Base-by-base conservation (phyloP, 345 rosid species). In the Moringa oleifera region DNA sequence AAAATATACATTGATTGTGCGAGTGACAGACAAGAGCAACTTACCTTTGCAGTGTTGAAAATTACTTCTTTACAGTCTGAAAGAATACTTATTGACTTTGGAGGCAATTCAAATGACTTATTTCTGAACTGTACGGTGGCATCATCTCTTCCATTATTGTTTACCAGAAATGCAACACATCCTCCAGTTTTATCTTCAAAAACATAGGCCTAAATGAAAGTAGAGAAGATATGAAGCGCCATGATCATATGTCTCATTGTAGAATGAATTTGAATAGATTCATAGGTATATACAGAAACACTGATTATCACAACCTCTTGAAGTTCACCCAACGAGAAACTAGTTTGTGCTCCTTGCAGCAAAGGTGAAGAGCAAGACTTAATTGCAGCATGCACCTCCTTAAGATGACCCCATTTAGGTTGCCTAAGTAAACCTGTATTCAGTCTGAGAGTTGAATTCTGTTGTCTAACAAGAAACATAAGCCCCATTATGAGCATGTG, bases 381-480 rank as follows among this genome's bases (percentile, higher is more conserved):
- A 31, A 90, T 73, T 20, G 90, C 84, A 11, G 68, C 77, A 62
- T 93, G 98, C 68, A 93, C 63, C 33, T 86, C 89, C 68, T 77
- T 88, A 0, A 93, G 77, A 59, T 93, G 98, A 17, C 97, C 96
- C 65, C 83, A 93, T 80, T 90, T 93, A 0, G 97, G 98, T 47
- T 88, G 92, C 33, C 92, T 79, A 17, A 77, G 65, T 54, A 90
- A 73, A 63, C 98, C 97, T 90, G 47, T 8, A 73, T 18, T n/a
- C n/a, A n/a, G n/a, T n/a, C n/a, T n/a, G n/a, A n/a, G n/a, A n/a
- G n/a, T n/a, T n/a, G n/a, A n/a, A n/a, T n/a, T n/a, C n/a, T n/a
- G n/a, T n/a, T n/a, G n/a, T n/a, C n/a, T n/a, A n/a, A n/a, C n/a
- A n/a, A n/a, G n/a, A n/a, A n/a, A n/a, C n/a, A n/a, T n/a, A n/a